These are phyloP conservation scores for Eucalyptus marginata DNA, from an alignment of 345 rosid species.

Conservation along the genomic window DNA sequence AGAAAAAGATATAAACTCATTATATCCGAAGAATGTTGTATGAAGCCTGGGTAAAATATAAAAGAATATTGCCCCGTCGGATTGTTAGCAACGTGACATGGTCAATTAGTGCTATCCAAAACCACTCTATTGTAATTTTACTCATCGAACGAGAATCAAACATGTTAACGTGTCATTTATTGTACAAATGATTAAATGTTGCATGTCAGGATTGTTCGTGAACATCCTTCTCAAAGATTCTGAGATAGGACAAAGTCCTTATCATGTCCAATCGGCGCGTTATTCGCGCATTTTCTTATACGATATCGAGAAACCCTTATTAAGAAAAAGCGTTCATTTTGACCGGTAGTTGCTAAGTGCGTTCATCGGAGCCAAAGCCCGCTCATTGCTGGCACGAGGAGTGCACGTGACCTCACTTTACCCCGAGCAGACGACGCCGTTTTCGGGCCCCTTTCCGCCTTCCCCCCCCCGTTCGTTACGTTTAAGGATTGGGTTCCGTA, in stretches of 20 bases:
- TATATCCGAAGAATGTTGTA: neutral
- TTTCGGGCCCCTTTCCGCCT: neutral
- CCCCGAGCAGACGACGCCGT: neutral
- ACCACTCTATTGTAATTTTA: neutral
- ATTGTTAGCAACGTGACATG: no score
- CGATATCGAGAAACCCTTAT: neutral
- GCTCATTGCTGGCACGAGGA: neutral
- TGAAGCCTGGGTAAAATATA: neutral
- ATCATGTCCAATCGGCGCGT: neutral
- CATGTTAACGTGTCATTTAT: neutral
- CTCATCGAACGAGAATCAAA: neutral
- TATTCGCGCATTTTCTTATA: neutral
- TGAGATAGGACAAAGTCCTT: neutral
- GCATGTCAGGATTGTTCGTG: neutral
- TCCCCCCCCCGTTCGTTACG: neutral
- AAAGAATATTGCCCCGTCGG: rapidly evolving
- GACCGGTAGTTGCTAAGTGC: neutral
- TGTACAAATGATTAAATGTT: neutral
- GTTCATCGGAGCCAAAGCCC: neutral
- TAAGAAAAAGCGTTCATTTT: neutral
- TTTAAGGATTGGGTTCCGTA: neutral
- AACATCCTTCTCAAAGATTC: neutral
- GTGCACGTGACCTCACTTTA: neutral
- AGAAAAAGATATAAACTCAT: neutral
- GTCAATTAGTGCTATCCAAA: no score